These are phyloP conservation scores for Diaporthe amygdali DNA, from an alignment of 2,329 filamentous ascomycete genomes.

Conservation along the genomic window DNA sequence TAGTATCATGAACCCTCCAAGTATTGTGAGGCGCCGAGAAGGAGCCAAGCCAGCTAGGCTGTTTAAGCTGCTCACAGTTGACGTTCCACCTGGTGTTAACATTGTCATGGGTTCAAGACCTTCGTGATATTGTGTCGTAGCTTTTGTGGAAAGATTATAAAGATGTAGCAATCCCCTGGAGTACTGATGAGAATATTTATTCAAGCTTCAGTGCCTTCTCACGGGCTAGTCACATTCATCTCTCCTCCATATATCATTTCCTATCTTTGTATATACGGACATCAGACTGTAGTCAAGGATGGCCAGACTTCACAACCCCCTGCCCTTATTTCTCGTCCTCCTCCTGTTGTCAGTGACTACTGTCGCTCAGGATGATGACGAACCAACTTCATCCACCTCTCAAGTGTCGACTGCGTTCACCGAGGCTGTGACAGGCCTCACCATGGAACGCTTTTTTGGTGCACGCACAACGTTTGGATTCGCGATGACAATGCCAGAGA, in stretches of 20 bases:
- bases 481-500: constrained; percentile 48
- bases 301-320: not conserved
- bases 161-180: not conserved
- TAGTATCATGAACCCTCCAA: not conserved
- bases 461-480: constrained; percentile 44
- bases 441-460: constrained; percentile 45
- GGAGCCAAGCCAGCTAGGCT: not conserved
- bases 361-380: not conserved
- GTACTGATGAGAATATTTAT: not conserved
- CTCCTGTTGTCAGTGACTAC: not conserved
- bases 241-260: not conserved
- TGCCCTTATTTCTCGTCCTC: not conserved
- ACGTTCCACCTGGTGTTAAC: not conserved
- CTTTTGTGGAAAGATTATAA: not conserved
- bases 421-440: constrained; percentile 39
- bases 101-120: too few relatives aligned
- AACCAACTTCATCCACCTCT: not conserved
- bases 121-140: too few relatives aligned
- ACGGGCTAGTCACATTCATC: not conserved
- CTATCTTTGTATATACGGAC: not conserved
- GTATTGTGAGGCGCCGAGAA: not conserved
- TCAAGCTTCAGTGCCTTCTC: not conserved
- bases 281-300: not conserved
- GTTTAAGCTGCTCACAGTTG: not conserved
- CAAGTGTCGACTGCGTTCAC: constrained; percentile 30